Evolutionary conservation across 225 moss, liverwort and hornwort genomes (phyloP).

Genomic region (Physcomitrium patens): DNA sequence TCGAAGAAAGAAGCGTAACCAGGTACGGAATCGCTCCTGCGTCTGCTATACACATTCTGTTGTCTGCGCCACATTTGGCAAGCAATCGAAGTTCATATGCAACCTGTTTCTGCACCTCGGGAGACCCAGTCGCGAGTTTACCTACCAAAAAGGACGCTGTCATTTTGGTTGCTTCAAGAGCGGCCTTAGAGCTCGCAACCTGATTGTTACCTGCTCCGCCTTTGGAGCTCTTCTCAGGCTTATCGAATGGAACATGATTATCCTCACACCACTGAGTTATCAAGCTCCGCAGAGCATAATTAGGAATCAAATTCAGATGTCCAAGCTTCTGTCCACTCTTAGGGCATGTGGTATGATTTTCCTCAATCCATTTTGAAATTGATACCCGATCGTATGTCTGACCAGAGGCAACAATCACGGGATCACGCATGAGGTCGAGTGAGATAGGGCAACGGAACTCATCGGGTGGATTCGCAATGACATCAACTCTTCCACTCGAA

Average conservation of each 20-base stretch:
- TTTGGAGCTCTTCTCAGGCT: slow-evolving; percentile 58
- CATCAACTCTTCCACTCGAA: slow-evolving; percentile 50
- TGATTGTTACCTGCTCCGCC: slow-evolving; percentile 45
- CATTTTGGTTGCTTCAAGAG: slow-evolving; percentile 77
- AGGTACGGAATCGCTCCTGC: slow-evolving; percentile 63
- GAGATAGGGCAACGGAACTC: slow-evolving; percentile 76
- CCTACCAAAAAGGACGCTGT: slow-evolving; percentile 57
- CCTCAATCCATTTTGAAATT: slow-evolving; percentile 71
- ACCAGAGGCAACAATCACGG: slow-evolving; percentile 76
- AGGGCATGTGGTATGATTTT: slow-evolving; percentile 68
- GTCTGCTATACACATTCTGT: slow-evolving; percentile 50
- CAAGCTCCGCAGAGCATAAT: slow-evolving; percentile 60
- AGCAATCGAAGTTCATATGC: slow-evolving; percentile 49
- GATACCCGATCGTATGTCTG: slow-evolving; percentile 74
- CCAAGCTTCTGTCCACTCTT: slow-evolving; percentile 74
- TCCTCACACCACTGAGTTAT: slow-evolving; percentile 79
- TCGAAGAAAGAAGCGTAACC: slow-evolving; percentile 44
- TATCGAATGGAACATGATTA: slow-evolving; percentile 67
- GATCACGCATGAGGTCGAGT: slow-evolving; percentile 76
- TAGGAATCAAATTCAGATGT: slow-evolving; percentile 63
- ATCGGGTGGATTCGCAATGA: slow-evolving; percentile 54
- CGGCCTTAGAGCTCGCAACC: slow-evolving; percentile 52
- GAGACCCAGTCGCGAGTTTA: background rate
- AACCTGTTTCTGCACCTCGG: slow-evolving; percentile 35
- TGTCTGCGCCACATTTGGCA: slow-evolving; percentile 43